A percentile compares a stretch with the other conserved stretches of the same genome.
Conservation (phyloP, 768 basidiomycete genomes). For the Cystofilobasidium ferigula region DNA sequence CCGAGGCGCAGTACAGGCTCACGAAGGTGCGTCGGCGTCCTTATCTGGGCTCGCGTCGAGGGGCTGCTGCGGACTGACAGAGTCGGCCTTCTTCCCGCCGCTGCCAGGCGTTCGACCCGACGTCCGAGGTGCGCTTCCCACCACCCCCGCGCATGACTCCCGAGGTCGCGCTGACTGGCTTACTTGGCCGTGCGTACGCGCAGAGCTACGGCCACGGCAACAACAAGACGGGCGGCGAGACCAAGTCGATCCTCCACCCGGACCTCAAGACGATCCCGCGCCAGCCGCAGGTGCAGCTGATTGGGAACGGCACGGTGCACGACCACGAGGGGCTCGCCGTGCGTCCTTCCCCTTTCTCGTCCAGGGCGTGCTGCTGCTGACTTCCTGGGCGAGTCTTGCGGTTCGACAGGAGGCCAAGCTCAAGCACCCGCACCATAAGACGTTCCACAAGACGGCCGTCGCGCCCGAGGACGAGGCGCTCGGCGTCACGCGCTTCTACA, state of each 20-base stretch:
- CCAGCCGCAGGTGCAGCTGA: conserved; percentile 77
- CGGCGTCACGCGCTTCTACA: conserved; percentile 42
- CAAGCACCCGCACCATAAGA: conserved; percentile 74
- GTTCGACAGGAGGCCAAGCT: conserved; percentile 46
- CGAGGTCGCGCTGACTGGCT: background rate
- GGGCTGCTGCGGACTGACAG: background rate
- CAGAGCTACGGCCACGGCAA: conserved; percentile 74
- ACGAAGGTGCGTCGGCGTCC: conserved; percentile 53
- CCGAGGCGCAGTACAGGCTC: conserved; percentile 72
- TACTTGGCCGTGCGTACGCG: background rate
- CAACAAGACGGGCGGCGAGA: conserved; percentile 64
- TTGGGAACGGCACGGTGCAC: conserved; percentile 73
- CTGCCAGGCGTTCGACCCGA: conserved; percentile 64
- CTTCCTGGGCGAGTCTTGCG: background rate
- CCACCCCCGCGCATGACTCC: background rate
- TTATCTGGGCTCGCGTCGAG: background rate
- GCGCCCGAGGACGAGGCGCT: conserved; percentile 61
- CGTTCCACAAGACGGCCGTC: conserved; percentile 72
- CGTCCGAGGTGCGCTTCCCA: conserved; percentile 33
- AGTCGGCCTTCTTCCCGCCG: background rate
- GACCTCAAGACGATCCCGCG: conserved; percentile 84
- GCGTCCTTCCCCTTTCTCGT: conserved; percentile 34
- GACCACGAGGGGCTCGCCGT: conserved; percentile 66
- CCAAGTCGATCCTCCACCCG: conserved; percentile 73
- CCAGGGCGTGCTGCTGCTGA: background rate